Evolutionary conservation across 768 basidiomycete genomes (phyloP).

Genomic region (Suillus subalutaceus): DNA sequence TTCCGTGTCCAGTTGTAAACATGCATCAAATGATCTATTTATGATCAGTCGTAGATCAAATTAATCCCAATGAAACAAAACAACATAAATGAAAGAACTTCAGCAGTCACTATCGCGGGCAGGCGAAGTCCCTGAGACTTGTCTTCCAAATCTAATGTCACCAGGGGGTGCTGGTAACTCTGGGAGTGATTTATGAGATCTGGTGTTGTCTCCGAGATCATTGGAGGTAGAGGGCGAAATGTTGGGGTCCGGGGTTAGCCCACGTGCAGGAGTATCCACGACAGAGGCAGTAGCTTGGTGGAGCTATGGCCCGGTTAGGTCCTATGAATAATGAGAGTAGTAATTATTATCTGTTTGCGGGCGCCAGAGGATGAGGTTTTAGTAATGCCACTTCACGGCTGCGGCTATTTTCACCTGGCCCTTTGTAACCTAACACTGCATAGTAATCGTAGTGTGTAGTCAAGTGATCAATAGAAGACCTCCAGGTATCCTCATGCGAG

Average conservation of each 20-base stretch:
- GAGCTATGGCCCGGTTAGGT: background rate
- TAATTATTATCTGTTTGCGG: background rate
- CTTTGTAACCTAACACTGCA: no score
- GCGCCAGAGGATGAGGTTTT: background rate
- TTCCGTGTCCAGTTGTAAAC: background rate
- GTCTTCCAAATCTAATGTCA: constrained; percentile 76
- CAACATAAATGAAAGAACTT: background rate
- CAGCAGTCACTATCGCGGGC: background rate
- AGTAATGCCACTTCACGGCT: background rate
- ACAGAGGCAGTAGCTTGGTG: background rate
- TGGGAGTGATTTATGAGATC: constrained; percentile 18
- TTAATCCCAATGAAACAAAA: background rate
- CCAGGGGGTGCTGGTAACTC: constrained; percentile 22
- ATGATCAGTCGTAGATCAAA: constrained; percentile 8
- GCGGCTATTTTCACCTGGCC: no score
- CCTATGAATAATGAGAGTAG: background rate
- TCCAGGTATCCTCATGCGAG: background rate
- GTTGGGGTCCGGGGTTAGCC: constrained; percentile 20
- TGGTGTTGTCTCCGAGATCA: constrained; percentile 36
- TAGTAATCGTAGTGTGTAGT: no score
- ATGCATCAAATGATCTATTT: constrained; percentile 12
- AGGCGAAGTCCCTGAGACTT: constrained; percentile 49
- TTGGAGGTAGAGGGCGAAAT: constrained; percentile 35
- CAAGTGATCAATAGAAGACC: background rate
- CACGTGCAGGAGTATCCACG: background rate